Conservation (phyloP, 2,329 filamentous ascomycete species). For the Calonectria henricotiae region DNA sequence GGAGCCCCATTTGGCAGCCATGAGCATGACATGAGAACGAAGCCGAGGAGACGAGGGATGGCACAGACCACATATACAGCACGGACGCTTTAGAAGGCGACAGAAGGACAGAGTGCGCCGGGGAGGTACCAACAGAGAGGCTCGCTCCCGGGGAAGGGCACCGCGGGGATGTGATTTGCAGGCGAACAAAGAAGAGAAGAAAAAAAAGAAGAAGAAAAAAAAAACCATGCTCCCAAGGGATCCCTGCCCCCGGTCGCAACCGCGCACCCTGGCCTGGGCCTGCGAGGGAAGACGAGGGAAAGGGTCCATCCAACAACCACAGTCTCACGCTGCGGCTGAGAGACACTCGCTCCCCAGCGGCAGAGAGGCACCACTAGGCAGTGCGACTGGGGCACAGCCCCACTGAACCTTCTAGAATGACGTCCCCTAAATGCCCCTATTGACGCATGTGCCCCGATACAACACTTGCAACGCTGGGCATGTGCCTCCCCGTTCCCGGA, state of each 20-base stretch:
- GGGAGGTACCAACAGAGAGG: slow-evolving; percentile 9
- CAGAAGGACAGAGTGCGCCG: neutral
- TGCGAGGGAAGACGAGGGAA: slow-evolving; percentile 1
- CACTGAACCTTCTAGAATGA: slow-evolving; percentile 67
- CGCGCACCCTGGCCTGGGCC: slow-evolving; percentile 1
- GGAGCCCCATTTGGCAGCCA: slow-evolving; percentile 7
- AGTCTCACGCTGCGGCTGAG: slow-evolving; percentile 19
- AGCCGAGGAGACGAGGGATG: slow-evolving; percentile 17
- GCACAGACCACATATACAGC: slow-evolving; percentile 12
- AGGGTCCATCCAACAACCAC: slow-evolving; percentile 15
- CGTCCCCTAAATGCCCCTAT: slow-evolving; percentile 49
- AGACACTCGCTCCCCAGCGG: slow-evolving; percentile 16
- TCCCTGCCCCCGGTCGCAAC: slow-evolving; percentile 17
- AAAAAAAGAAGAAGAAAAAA: too few relatives aligned
- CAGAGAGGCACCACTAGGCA: slow-evolving; percentile 34
- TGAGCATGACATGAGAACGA: neutral
- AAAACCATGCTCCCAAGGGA: neutral
- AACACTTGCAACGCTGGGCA: slow-evolving; percentile 46
- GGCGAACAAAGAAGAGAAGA: neutral
- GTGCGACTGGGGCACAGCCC: slow-evolving; percentile 46
- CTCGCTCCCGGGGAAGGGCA: slow-evolving; percentile 7
- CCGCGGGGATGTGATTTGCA: slow-evolving; percentile 26
- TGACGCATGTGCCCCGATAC: slow-evolving; percentile 57
- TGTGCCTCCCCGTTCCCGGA: slow-evolving; percentile 37
- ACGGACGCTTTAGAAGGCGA: slow-evolving; percentile 1